Evolutionary conservation across 331 rosid genomes (phyloP).

Genomic region (Rhamnella rubrinervis): DNA sequence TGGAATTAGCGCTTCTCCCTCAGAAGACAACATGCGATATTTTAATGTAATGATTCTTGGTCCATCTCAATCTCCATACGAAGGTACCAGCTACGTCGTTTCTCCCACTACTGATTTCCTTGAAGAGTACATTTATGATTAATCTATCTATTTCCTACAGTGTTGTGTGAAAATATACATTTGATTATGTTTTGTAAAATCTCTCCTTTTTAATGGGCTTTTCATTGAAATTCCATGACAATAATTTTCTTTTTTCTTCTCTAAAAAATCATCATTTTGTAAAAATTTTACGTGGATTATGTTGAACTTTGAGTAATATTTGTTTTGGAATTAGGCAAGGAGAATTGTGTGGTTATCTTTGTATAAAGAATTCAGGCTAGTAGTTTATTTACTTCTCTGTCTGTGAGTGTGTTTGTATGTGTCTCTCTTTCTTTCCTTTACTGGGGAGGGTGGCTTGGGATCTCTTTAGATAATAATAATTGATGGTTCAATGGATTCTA

Average conservation of each 20-base stretch:
- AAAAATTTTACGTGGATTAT: background rate
- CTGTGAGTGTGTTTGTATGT: no score
- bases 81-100: slow-evolving; percentile 17
- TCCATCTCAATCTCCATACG: slow-evolving; percentile 40
- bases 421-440: background rate
- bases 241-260: background rate
- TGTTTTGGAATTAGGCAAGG: background rate
- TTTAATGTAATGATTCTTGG: slow-evolving; percentile 42
- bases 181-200: background rate
- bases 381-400: background rate
- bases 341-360: background rate
- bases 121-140: background rate
- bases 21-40: slow-evolving; percentile 40
- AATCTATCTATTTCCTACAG: background rate
- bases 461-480: background rate
- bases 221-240: background rate
- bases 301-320: background rate
- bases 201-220: background rate
- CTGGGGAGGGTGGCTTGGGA: background rate
- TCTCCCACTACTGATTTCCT: background rate
- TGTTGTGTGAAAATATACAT: background rate
- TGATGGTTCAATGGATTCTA: background rate
- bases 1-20: slow-evolving; percentile 40
- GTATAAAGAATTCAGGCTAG: background rate
- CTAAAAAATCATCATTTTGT: background rate